A percentile compares a stretch with the other conserved stretches of the same genome.
These are phyloP conservation scores for Tarenaya hassleriana DNA, from an alignment of 345 rosid species.

Conservation along the genomic window DNA sequence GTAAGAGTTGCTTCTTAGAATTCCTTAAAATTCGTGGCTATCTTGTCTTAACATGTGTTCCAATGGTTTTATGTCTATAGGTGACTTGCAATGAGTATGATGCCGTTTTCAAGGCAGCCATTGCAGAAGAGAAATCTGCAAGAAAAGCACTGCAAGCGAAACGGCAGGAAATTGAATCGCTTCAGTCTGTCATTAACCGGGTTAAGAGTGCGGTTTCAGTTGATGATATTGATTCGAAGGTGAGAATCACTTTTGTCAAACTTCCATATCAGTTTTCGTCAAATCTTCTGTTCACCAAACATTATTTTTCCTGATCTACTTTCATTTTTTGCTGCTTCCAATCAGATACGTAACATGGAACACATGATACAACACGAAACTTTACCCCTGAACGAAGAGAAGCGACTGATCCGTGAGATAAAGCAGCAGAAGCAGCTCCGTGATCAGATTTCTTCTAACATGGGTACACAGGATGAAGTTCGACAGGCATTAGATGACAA, in stretches of 20 bases:
- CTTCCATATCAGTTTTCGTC: slow-evolving; percentile 12
- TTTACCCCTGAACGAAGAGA: slow-evolving; percentile 66
- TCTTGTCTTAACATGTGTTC: slow-evolving; percentile 20
- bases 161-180: slow-evolving; percentile 61
- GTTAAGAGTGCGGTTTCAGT: slow-evolving; percentile 44
- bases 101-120: slow-evolving; percentile 37
- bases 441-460: slow-evolving; percentile 43
- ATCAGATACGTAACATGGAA: slow-evolving; percentile 60
- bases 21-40: slow-evolving; percentile 1
- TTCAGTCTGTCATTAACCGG: slow-evolving; percentile 44
- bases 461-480: slow-evolving; percentile 56
- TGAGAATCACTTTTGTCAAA: slow-evolving; percentile 26
- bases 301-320: slow-evolving; percentile 20
- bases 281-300: slow-evolving; percentile 4
- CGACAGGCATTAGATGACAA: slow-evolving; percentile 53
- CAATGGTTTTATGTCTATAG: too few relatives aligned
- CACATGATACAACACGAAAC: slow-evolving; percentile 71
- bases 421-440: slow-evolving; percentile 55
- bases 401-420: slow-evolving; percentile 58
- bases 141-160: slow-evolving; percentile 48
- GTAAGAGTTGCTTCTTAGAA: slow-evolving; percentile 31
- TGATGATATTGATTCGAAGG: slow-evolving; percentile 60
- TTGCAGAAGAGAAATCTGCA: slow-evolving; percentile 53
- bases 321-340: slow-evolving; percentile 17
- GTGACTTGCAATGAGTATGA: slow-evolving; percentile 36